Base-by-base conservation (phyloP, 2,329 filamentous ascomycete species). In the Geosmithia flava region DNA sequence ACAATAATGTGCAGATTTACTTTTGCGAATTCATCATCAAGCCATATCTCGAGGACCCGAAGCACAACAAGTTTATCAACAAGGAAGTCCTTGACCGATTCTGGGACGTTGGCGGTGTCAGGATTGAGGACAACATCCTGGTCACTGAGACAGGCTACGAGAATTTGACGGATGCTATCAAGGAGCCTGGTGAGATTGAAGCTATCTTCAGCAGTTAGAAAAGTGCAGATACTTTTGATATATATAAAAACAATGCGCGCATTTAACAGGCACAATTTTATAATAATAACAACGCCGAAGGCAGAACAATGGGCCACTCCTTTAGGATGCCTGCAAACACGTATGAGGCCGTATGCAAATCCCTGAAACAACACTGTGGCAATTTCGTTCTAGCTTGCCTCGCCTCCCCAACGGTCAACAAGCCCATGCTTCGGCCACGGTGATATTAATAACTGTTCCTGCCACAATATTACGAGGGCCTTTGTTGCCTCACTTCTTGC, bases 21-120 rank as follows among this genome's bases (percentile, higher is more conserved):
- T 96, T 96, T 64, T 95, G 87, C 66, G 77, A 80, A 19, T 95
- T 90, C 61, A 94, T 94, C 53, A 86, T 96, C 52, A 78, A 83
- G 43, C 86, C 88, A 0, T 93, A 85, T 60, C 70, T 95, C 13
- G 72, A 80, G 45, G 80, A 89, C 53, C 79, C 84, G 0, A 75
- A 78, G 45, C 80, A 90, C 58, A 75, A 77, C 48, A 81, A 83
- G 58, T 94, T 81, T 59, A 95, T 96, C 57, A 80, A 95, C 59
- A 68, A 71, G 41, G 67, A 72, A 19, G 84, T 90, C 2, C 65
- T 96, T 40, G 75, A 87, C 13, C 78, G 76, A 55, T 96, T 93
- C 66, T 90, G 89, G 81, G 78, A 83, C 47, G 88, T 89, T 1
- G 85, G 85, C 11, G 85, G 85, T 54, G 82, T 89, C 17, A 69